A percentile compares a stretch with the other conserved stretches of the same genome.
Conservation (phyloP, 148 eudicot genomes). For the Dysphania ambrosioides region DNA sequence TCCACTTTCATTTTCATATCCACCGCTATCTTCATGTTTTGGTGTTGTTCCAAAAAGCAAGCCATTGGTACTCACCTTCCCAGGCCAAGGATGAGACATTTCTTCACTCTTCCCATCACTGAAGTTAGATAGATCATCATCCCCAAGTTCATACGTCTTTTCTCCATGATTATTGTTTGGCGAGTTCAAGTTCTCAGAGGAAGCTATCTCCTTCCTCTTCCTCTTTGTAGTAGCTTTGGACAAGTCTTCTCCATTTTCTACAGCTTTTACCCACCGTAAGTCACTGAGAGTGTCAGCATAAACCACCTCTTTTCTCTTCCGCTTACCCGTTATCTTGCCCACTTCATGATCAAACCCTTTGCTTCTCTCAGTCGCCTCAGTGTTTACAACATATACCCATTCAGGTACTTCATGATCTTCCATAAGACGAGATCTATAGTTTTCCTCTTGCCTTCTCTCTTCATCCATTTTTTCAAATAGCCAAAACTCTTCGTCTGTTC, state of each 20-base stretch:
- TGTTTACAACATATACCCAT: conserved; percentile 64
- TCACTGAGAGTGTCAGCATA: conserved; percentile 80
- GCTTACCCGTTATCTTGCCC: conserved; percentile 63
- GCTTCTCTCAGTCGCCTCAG: conserved; percentile 53
- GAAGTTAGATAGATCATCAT: conserved; percentile 37
- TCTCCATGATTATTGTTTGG: conserved; percentile 23
- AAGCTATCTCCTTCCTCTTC: conserved; percentile 43
- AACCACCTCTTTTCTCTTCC: conserved; percentile 81
- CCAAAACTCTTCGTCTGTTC: conserved; percentile 96
- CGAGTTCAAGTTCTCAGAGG: conserved; percentile 16
- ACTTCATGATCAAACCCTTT: conserved; percentile 76
- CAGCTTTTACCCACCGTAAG: conserved; percentile 66
- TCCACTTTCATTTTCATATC: conserved; percentile 18
- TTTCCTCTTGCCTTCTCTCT: conserved; percentile 78
- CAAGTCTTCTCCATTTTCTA: conserved; percentile 60
- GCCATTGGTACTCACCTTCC: conserved; percentile 40
- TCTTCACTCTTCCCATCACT: conserved; percentile 63
- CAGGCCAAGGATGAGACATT: conserved; percentile 30
- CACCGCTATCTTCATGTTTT: conserved; percentile 32
- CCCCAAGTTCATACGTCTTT: conserved; percentile 34
- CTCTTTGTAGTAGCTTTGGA: conserved; percentile 33
- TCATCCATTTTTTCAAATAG: conserved; percentile 95
- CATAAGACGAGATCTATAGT: conserved; percentile 83
- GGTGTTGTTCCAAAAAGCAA: conserved; percentile 29
- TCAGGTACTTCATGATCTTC: conserved; percentile 93